Percentiles rank a stretch among this genome's conserved stretches.
Evolutionary conservation across 2,329 filamentous ascomycete species (phyloP).

Genomic region (Polytolypa hystricis): DNA sequence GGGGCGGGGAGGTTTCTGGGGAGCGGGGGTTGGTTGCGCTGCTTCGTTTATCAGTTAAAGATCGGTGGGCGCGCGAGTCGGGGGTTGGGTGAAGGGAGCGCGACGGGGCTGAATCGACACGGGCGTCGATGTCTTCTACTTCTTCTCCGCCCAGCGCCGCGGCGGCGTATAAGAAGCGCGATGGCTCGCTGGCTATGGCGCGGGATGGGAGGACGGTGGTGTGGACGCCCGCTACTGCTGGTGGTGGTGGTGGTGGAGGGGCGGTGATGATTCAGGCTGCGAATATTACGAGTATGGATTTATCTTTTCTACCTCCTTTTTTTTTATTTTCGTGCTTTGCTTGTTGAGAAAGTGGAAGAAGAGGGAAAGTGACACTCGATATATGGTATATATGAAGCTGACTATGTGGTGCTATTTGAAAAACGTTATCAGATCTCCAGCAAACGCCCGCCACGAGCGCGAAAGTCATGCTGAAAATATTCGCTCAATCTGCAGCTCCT

Average conservation of each 20-base stretch:
- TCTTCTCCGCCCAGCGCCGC: no score
- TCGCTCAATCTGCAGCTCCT: slow-evolving; percentile 55
- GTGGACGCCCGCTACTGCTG: slow-evolving; percentile 63
- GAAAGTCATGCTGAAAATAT: slow-evolving; percentile 90
- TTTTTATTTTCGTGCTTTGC: not conserved
- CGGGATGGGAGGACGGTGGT: slow-evolving; percentile 61
- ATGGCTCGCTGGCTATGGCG: slow-evolving; percentile 69
- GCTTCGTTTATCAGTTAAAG: no score
- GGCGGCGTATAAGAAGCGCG: slow-evolving; percentile 87
- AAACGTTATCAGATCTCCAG: slow-evolving; percentile 62
- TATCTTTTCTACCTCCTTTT: not conserved
- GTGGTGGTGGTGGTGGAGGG: slow-evolving; percentile 49
- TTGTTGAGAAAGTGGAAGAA: not conserved
- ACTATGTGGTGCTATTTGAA: not conserved
- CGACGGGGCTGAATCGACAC: no score
- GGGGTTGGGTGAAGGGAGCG: no score
- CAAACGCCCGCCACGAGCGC: slow-evolving; percentile 80
- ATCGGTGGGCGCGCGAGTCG: no score
- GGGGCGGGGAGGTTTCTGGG: not conserved
- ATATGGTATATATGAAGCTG: not conserved
- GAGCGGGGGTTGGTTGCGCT: no score
- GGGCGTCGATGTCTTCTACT: no score
- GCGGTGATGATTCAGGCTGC: slow-evolving; percentile 58
- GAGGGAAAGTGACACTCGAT: not conserved
- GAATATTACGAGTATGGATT: slow-evolving; percentile 66